phyloP scores from a whole-genome alignment of 225 moss, liverwort and hornwort genomes.

The Pseudoscleropodium purum region DNA sequence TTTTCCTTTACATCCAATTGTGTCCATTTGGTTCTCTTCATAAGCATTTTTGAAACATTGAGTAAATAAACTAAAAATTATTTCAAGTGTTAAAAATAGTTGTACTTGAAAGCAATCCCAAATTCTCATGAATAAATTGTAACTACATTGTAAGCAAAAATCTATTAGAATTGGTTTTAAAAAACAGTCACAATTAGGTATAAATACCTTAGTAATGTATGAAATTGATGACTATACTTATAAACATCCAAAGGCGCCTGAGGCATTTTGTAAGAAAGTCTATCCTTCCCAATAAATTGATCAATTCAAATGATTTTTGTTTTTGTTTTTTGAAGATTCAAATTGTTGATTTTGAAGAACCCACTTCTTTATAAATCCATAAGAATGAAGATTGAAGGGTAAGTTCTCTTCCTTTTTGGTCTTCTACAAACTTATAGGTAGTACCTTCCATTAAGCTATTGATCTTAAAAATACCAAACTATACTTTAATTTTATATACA shows the following conservation, averaged over 20 bases:
- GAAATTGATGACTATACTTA: too few relatives aligned
- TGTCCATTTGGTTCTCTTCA: rapidly evolving
- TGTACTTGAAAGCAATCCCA: rapidly evolving
- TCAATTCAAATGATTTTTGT: rapidly evolving
- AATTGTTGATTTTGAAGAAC: not conserved
- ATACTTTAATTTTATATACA: not conserved
- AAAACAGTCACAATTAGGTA: not conserved
- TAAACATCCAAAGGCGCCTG: rapidly evolving
- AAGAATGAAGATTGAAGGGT: not conserved
- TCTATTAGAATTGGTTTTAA: too few relatives aligned
- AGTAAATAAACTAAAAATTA: not conserved
- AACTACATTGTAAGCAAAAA: not conserved
- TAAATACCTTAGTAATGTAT: not conserved
- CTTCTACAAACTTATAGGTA: too few relatives aligned
- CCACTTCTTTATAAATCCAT: not conserved
- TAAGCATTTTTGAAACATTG: rapidly evolving
- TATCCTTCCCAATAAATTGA: rapidly evolving
- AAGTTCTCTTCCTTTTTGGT: not conserved
- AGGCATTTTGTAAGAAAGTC: not conserved
- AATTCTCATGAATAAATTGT: not conserved
- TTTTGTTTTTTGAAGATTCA: rapidly evolving
- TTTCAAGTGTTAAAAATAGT: not conserved
- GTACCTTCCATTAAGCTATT: not conserved
- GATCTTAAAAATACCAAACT: not conserved
- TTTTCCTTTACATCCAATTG: too few relatives aligned